Percentiles rank a stretch among this genome's conserved stretches.
Conservation (phyloP, 768 basidiomycete species). For the Tricholoma matsutake region DNA sequence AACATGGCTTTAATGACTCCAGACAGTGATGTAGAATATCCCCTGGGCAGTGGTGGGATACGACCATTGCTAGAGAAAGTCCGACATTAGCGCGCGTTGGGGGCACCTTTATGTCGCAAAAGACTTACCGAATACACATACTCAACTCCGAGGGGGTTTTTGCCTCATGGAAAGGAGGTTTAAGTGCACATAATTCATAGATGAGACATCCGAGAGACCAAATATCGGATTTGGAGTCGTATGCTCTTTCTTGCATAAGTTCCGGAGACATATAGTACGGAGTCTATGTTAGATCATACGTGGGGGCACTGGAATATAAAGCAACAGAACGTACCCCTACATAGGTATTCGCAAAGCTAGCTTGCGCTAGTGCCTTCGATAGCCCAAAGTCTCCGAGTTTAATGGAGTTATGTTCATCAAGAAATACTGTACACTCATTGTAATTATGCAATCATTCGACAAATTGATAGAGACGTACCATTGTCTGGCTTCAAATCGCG, state of each 20-base stretch:
- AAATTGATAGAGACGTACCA: conserved; percentile 45
- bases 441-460: neutral
- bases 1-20: conserved; percentile 86
- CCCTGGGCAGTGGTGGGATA: conserved; percentile 86
- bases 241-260: conserved; percentile 94
- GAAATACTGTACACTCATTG: conserved; percentile 63
- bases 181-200: conserved; percentile 92
- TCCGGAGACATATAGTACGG: conserved; percentile 99
- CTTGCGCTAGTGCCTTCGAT: conserved; percentile 85
- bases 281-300: conserved; percentile 52
- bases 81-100: neutral
- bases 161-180: conserved; percentile 92
- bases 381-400: conserved; percentile 98
- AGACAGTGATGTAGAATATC: conserved; percentile 71
- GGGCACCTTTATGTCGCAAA: neutral
- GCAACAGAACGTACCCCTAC: conserved; percentile 69
- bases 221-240: conserved; percentile 97
- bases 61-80: conserved; percentile 61
- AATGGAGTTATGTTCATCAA: conserved; percentile 79
- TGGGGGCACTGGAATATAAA: neutral
- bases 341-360: conserved; percentile 92
- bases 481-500: conserved; percentile 98
- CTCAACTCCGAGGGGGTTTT: conserved; percentile 86
- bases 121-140: conserved; percentile 67
- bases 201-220: conserved; percentile 98